phyloP scores from a whole-genome alignment of 225 moss, liverwort and hornwort genomes.

The Straminergon stramineum region DNA sequence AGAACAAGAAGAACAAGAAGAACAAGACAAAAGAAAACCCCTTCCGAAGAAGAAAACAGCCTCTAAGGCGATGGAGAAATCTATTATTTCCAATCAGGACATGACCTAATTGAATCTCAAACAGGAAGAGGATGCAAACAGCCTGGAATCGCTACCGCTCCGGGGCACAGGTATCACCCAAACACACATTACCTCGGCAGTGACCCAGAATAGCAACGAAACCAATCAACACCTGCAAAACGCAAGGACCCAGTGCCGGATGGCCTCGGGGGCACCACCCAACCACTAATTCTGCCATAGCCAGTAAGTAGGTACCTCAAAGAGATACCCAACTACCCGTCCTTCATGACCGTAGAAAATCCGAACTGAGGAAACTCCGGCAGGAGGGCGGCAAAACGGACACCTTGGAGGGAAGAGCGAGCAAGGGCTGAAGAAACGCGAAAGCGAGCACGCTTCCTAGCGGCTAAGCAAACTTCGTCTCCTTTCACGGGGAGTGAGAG shows the following conservation, averaged over 20 bases:
- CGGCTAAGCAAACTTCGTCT: not conserved
- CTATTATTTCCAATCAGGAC: not conserved
- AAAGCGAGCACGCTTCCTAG: not conserved
- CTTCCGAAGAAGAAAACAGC: not conserved
- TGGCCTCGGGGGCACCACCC: not conserved
- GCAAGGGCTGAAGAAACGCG: not conserved
- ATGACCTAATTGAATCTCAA: constrained; percentile 6
- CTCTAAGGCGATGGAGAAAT: not conserved
- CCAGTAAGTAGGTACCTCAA: not conserved
- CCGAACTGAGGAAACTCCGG: not conserved
- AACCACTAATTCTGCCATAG: not conserved
- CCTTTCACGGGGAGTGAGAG: not conserved
- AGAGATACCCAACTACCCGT: not conserved
- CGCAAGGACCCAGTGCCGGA: not conserved
- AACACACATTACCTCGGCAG: not conserved
- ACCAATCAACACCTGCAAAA: not conserved
- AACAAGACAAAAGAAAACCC: too few relatives aligned
- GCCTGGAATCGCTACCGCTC: not conserved
- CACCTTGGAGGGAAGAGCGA: not conserved
- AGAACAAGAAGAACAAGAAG: too few relatives aligned
- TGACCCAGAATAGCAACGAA: not conserved
- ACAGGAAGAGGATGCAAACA: not conserved
- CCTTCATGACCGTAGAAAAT: not conserved
- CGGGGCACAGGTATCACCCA: not conserved
- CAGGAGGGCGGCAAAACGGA: not conserved